phyloP scores from a whole-genome alignment of 805 yeast genomes.

The Suhomyces faveliae region DNA sequence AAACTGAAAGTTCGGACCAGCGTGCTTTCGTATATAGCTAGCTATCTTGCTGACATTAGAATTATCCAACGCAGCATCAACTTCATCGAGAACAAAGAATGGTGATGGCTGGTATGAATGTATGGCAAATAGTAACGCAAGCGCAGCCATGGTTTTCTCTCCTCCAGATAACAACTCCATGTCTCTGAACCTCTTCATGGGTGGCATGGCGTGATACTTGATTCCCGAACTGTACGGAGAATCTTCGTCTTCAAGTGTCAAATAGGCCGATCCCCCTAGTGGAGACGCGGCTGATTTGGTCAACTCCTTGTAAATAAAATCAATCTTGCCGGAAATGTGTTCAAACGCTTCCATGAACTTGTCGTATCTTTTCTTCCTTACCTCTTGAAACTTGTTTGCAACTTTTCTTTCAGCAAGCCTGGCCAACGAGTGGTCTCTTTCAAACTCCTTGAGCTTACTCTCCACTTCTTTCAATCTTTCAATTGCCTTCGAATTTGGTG shows the following conservation, averaged over 20 bases:
- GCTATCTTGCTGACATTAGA: constrained; percentile 85
- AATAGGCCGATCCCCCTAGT: constrained; percentile 89
- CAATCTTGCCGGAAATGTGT: constrained; percentile 73
- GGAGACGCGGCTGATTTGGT: constrained; percentile 71
- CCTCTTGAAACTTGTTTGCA: constrained; percentile 53
- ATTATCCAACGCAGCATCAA: constrained; percentile 96
- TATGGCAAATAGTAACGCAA: constrained; percentile 86
- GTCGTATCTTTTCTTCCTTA: constrained; percentile 59
- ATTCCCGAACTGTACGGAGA: constrained; percentile 85
- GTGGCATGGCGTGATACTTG: constrained; percentile 93
- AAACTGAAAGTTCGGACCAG: constrained; percentile 80
- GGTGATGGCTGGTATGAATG: constrained; percentile 93
- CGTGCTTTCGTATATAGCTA: constrained; percentile 72
- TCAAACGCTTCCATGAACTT: constrained; percentile 69
- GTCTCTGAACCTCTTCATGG: constrained; percentile 87
- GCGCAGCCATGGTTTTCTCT: constrained; percentile 93
- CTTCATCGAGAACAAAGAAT: constrained; percentile 92
- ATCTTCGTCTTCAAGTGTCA: constrained; percentile 83
- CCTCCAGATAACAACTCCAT: constrained; percentile 95
- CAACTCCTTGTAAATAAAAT: constrained; percentile 77
- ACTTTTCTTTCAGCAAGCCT: constrained; percentile 59
- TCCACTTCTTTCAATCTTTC: constrained; percentile 74
- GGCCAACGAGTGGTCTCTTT: constrained; percentile 60
- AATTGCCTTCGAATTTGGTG: constrained; percentile 81
- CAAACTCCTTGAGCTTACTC: constrained; percentile 55